A percentile compares a stretch with the other conserved stretches of the same genome.
Conservation (phyloP, 2,329 filamentous ascomycete species). For the Ophiosphaerella korrae region DNA sequence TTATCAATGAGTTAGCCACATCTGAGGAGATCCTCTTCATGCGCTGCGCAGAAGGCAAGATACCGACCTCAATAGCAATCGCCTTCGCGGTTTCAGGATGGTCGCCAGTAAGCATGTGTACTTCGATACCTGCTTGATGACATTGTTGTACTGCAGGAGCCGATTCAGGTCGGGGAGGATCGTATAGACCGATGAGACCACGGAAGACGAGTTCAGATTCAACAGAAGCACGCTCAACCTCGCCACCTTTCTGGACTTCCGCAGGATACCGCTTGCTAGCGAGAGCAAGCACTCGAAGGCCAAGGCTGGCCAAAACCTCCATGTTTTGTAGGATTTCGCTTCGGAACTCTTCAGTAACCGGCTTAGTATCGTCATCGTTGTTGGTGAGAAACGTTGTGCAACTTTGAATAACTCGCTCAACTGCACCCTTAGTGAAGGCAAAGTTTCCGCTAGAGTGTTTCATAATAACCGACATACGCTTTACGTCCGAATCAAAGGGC, state of each 20-base stretch:
- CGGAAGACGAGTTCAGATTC: conserved; percentile 74
- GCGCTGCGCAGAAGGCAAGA: conserved; percentile 40
- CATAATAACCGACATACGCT: conserved; percentile 78
- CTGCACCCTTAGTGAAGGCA: conserved; percentile 70
- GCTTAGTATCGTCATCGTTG: conserved; percentile 39
- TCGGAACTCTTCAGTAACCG: conserved; percentile 57
- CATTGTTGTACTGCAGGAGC: conserved; percentile 57
- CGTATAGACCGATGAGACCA: conserved; percentile 82
- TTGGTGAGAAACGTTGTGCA: conserved; percentile 61
- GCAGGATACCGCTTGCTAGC: conserved; percentile 57
- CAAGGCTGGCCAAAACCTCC: conserved; percentile 68
- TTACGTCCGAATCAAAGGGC: conserved; percentile 75
- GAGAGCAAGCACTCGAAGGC: conserved; percentile 71
- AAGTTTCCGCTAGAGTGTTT: conserved; percentile 39
- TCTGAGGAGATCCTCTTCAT: conserved; percentile 33
- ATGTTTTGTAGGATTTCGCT: conserved; percentile 68
- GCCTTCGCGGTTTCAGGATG: conserved; percentile 54
- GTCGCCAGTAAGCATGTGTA: conserved; percentile 57
- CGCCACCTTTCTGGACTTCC: conserved; percentile 48
- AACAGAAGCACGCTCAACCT: conserved; percentile 63
- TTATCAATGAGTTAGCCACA: conserved; percentile 40
- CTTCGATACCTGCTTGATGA: conserved; percentile 53
- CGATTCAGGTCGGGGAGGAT: conserved; percentile 82
- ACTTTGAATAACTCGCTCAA: conserved; percentile 69
- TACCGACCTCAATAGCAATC: conserved; percentile 55